Base-by-base conservation (phyloP, 2,329 filamentous ascomycete species). In the Colletotrichum camelliae region DNA sequence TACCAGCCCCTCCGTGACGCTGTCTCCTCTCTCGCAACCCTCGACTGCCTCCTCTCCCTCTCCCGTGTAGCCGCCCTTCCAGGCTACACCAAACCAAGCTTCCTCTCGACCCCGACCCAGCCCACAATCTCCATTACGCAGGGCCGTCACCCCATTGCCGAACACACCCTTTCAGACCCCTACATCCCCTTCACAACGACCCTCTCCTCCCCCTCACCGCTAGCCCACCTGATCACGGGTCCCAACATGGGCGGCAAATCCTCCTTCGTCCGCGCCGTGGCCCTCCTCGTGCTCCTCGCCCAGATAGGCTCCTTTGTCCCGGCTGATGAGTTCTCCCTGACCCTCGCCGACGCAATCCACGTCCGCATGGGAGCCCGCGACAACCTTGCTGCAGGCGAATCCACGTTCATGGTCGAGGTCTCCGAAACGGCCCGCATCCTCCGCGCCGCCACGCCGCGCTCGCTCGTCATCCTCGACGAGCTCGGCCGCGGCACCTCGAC, bases 171-270 rank as follows among this genome's bases (percentile, higher is more conserved):
- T 7, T 90, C 96, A 5, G 92, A 94, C 79, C 90, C 92, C 67
- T 99, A 98, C 85, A 98, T 99, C 74, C 96, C 97, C 62, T 99
- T 99, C 85, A 92, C 94, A 80, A 94, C 95, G 13, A 86, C 91
- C 3, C 91, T 98, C 62, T 89, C 91, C n/a, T 90, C 92, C 4
- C 89, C 92, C 2, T 82, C 88, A 1, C 91, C 92, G 0, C 90
- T 94, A 7, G 95, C 95, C 4, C 91, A 98, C 79, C 93, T 98
- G 72, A 93, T 99, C 80, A 99, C 97, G 0, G 97, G 97, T 0
- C 97, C 97, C 35, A 99, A 99, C 86, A 99, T 99, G 97, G 97
- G 97, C 80, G 97, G 97, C 72, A 99, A 99, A 83, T 98, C 95
- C n/a, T 97, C 94, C 74, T 99, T 98, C 84, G 96, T 99, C 27